Conservation (phyloP, 495 filamentous ascomycete species). For the Lichenothelia convexa region DNA sequence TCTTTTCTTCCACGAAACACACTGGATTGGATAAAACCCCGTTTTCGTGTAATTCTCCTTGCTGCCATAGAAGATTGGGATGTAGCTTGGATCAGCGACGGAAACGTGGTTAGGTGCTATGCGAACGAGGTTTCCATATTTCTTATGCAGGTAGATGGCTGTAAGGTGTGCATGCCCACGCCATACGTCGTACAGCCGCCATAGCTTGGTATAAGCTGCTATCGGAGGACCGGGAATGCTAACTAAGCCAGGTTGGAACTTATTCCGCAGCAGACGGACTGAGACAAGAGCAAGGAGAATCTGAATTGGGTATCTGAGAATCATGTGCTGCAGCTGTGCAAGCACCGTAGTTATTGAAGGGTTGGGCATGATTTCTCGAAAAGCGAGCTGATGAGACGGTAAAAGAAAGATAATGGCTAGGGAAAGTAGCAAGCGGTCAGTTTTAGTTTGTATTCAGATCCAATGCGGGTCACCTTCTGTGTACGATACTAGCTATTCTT, state of each 20-base stretch:
- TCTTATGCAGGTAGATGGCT: constrained; percentile 22
- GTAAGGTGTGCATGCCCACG: constrained; percentile 19
- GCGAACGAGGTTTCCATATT: constrained; percentile 29
- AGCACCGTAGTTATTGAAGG: no score
- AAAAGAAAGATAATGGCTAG: no score
- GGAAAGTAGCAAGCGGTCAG: no score
- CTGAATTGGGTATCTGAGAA: neutral
- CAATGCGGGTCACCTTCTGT: no score
- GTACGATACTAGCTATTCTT: no score
- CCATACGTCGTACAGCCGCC: constrained; percentile 21
- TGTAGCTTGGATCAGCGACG: constrained; percentile 21
- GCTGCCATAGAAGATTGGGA: constrained; percentile 24
- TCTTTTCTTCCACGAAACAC: constrained; percentile 18
- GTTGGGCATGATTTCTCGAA: no score
- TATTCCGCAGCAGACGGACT: constrained; percentile 5
- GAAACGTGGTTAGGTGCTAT: constrained; percentile 24
- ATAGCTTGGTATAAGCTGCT: constrained; percentile 21
- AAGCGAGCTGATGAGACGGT: no score
- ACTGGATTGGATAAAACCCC: constrained; percentile 26
- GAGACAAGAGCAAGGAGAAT: constrained; percentile 1
- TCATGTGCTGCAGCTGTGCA: neutral
- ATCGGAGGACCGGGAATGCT: constrained; percentile 22
- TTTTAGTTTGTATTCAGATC: no score
- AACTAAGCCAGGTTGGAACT: constrained; percentile 3
- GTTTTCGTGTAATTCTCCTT: constrained; percentile 25